Base-by-base conservation (phyloP, 2,329 filamentous ascomycete species). In the Colletotrichum chrysophilum region DNA sequence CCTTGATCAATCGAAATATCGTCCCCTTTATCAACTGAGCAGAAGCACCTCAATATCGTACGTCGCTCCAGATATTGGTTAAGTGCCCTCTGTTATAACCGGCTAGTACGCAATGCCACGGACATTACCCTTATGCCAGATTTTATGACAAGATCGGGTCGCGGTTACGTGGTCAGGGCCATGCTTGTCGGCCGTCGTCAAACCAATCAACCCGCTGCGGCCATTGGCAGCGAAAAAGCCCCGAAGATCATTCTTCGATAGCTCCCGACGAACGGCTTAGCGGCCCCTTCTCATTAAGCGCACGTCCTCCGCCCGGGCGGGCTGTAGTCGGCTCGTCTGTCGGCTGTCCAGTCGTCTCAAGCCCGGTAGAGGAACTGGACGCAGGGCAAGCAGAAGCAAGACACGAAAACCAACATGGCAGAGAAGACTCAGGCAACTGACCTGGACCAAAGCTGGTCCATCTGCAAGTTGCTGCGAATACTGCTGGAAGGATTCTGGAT, bases 191-290 rank as follows among this genome's bases (percentile, higher is more conserved):
- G 66, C 18, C 55, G 55, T 58, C 26, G 55, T 18, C 16, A 38
- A 65, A 38, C 68, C 64, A 65, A 73, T 66, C 70, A 69, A 66
- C 48, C 38, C 58, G 38, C 58, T 56, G 56, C 43, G 67, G 70
- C 64, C 67, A 61, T 66, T 75, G 65, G 60, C 70, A 75, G 65
- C 75, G 60, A 75, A 77, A 76, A 61, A 56, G 26, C 68, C 65
- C 64, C 75, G 71, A 77, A 62, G 74, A 74, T 66, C 69, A 75
- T 64, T 75, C 69, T 65, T 73, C 70, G 64, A 75, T 73, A 60
- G 73, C 73, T 73, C 43, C 70, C 64, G 73, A 64, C 70, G 70
- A 73, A 73, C 48, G 64, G 70, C 64, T 65, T 73, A 65, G 70
- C 70, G 64, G 70, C 61, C 55, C 62, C 26, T 73, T 73, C 64